A percentile compares a stretch with the other conserved stretches of the same genome.
Evolutionary conservation across 208 protist genomes (phyloP).

Genomic region (Trypanosoma congolense): DNA sequence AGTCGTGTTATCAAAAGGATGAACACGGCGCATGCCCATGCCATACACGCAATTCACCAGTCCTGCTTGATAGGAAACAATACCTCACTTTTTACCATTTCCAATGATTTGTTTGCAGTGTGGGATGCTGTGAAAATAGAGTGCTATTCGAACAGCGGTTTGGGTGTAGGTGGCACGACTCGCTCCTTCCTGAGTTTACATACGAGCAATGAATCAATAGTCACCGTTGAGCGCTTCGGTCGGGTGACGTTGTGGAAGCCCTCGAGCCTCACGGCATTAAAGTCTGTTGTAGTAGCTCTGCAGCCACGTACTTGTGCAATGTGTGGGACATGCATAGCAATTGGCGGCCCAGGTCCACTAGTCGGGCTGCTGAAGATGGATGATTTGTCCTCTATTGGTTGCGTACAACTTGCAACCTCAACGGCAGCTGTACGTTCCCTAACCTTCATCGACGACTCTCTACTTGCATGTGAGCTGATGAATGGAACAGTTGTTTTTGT

Average conservation of each 20-base stretch:
- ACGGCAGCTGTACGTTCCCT: conserved; percentile 10
- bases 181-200: conserved; percentile 18
- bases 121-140: conserved; percentile 21
- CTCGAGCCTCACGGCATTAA: conserved; percentile 1
- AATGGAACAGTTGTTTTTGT: conserved; percentile 31
- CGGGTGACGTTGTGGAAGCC: conserved; percentile 13
- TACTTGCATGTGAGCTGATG: conserved; percentile 26
- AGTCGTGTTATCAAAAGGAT: conserved; percentile 14
- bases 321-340: conserved; percentile 14
- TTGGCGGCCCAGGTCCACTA: conserved; percentile 11
- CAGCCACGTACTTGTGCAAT: conserved; percentile 7
- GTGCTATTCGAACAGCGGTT: conserved; percentile 14
- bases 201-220: conserved; percentile 1
- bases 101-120: conserved; percentile 12
- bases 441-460: conserved; percentile 15
- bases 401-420: conserved; percentile 11
- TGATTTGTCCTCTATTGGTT: conserved; percentile 21
- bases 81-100: conserved; percentile 13
- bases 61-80: not conserved
- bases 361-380: conserved; percentile 18
- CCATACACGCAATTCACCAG: conserved; percentile 8
- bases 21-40: conserved; percentile 13
- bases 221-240: conserved; percentile 19
- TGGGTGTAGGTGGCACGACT: not conserved
- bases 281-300: conserved; percentile 8